phyloP scores from a whole-genome alignment of 768 basidiomycete genomes.

The Rhizopogon rudus region DNA sequence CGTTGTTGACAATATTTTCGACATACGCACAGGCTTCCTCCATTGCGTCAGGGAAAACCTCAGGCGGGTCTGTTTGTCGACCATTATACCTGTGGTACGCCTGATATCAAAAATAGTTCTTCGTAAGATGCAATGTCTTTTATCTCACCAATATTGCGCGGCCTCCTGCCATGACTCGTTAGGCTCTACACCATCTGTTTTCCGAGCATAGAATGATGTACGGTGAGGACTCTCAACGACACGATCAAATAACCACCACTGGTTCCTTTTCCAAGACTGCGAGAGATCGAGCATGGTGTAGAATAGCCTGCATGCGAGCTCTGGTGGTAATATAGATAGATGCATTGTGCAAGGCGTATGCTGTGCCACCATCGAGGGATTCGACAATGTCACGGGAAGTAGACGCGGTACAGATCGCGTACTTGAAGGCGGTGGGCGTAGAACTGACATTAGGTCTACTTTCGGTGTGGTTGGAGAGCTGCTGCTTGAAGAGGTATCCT shows the following conservation, averaged over 20 bases:
- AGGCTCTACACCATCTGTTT: conserved; percentile 36
- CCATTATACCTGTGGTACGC: conserved; percentile 69
- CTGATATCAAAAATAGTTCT: background rate
- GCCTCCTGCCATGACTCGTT: conserved; percentile 62
- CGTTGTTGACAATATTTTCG: conserved; percentile 66
- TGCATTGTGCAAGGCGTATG: conserved; percentile 78
- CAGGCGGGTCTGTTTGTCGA: conserved; percentile 49
- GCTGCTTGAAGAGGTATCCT: conserved; percentile 10
- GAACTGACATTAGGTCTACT: conserved; percentile 50
- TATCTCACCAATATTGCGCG: conserved; percentile 65
- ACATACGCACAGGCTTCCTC: conserved; percentile 73
- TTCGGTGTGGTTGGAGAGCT: conserved; percentile 25
- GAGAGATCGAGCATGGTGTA: conserved; percentile 66
- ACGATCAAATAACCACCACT: conserved; percentile 83
- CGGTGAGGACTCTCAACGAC: conserved; percentile 81
- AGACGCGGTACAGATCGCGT: conserved; percentile 31
- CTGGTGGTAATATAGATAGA: conserved; percentile 60
- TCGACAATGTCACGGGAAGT: conserved; percentile 59
- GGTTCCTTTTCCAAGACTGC: conserved; percentile 61
- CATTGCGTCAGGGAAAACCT: conserved; percentile 60
- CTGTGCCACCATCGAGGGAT: conserved; percentile 56
- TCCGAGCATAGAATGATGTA: conserved; percentile 72
- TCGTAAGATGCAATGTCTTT: background rate
- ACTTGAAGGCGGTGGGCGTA: conserved; percentile 43
- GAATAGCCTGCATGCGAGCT: conserved; percentile 72